Percentiles rank a stretch among this genome's conserved stretches.
phyloP scores from a whole-genome alignment of 2,329 filamentous ascomycete genomes.

The Epichloe uncinata region DNA sequence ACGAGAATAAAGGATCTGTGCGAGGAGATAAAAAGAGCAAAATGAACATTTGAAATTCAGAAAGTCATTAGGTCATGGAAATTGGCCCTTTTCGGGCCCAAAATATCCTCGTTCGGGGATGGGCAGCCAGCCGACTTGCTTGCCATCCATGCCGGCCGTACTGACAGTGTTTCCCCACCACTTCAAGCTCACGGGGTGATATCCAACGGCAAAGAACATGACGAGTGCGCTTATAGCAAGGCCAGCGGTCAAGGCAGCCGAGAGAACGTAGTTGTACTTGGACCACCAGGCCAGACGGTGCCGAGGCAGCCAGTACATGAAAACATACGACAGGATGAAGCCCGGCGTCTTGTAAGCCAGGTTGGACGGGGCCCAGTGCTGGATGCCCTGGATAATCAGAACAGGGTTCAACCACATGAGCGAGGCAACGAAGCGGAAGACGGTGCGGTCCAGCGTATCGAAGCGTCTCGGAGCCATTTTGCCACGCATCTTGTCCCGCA shows the following conservation, averaged over 20 bases:
- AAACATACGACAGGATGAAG: slow-evolving; percentile 26
- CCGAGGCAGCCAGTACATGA: slow-evolving; percentile 25
- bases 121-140: slow-evolving; percentile 8
- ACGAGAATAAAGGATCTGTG: too few species aligned
- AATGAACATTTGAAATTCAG: too few species aligned
- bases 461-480: slow-evolving; percentile 19
- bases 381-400: slow-evolving; percentile 27
- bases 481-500: slow-evolving; percentile 17
- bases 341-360: slow-evolving; percentile 29
- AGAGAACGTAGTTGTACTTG: slow-evolving; percentile 34
- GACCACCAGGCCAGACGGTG: slow-evolving; percentile 29
- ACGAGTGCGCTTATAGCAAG: slow-evolving; percentile 28
- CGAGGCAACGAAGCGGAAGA: slow-evolving; percentile 25
- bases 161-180: slow-evolving; percentile 31
- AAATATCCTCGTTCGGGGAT: slow-evolving; percentile 15
- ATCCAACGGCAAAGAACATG: slow-evolving; percentile 29
- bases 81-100: slow-evolving; percentile 14
- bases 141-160: slow-evolving; percentile 11
- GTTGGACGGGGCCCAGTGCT: slow-evolving; percentile 30
- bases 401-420: slow-evolving; percentile 29
- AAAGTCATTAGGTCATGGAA: slow-evolving; percentile 4
- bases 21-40: background rate
- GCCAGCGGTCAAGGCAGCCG: slow-evolving; percentile 27
- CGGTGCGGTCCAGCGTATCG: slow-evolving; percentile 20
- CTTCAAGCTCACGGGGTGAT: slow-evolving; percentile 16